Conservation (phyloP, 108 stramenopile species). For the Conticribra guillardii region DNA sequence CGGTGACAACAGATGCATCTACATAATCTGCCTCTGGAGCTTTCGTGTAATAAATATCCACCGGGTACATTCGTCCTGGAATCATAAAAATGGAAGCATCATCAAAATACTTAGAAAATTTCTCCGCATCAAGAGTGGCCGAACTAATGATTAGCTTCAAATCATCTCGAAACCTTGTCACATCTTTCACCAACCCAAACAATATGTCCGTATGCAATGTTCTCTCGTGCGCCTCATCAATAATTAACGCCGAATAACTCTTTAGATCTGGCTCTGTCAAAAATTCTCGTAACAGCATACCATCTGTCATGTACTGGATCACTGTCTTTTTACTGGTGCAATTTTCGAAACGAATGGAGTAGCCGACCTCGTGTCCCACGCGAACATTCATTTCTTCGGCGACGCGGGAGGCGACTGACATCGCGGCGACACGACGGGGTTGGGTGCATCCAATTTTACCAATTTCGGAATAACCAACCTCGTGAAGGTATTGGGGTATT, state of each 20-base stretch:
- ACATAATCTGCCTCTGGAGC: conserved; percentile 99
- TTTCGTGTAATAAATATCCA: conserved; percentile 97
- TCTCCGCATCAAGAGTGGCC: conserved; percentile 98
- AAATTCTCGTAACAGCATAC: conserved; percentile 97
- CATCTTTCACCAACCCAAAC: conserved; percentile 97
- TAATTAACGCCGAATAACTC: conserved; percentile 96
- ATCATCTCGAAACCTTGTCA: conserved; percentile 93
- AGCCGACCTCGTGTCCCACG: conserved; percentile 98
- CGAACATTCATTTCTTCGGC: conserved; percentile 95
- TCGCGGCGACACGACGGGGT: conserved; percentile 98
- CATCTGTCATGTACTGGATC: conserved; percentile 98
- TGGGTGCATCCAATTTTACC: conserved; percentile 98
- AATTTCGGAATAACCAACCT: conserved; percentile 96
- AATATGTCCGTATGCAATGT: conserved; percentile 98
- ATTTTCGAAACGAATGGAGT: conserved; percentile 98
- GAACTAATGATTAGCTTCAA: conserved; percentile 95
- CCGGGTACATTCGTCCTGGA: conserved; percentile 87
- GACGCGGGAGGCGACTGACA: conserved; percentile 98
- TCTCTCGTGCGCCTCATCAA: conserved; percentile 99
- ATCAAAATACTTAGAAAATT: conserved; percentile 98
- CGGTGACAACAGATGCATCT: conserved; percentile 98
- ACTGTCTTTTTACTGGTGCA: conserved; percentile 93
- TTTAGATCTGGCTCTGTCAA: conserved; percentile 95
- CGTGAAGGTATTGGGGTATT: conserved; percentile 96
- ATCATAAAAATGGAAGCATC: conserved; percentile 98